phyloP scores from a whole-genome alignment of 73 alveolate genomes.

The Tetrahymena borealis region DNA sequence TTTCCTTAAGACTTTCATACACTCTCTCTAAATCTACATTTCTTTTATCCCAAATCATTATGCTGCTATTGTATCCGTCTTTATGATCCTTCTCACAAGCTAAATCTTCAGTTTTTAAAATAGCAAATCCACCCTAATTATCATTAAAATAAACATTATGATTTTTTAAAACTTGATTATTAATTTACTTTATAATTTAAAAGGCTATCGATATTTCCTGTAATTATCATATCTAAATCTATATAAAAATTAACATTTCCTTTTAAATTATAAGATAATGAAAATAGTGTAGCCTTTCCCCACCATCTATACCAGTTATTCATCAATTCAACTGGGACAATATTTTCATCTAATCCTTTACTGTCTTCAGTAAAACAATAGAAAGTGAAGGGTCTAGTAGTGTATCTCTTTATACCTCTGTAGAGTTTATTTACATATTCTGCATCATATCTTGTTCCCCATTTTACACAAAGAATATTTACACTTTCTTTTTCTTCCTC shows the following conservation, averaged over 20 bases:
- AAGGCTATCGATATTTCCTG: conserved; percentile 52
- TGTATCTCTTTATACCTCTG: conserved; percentile 44
- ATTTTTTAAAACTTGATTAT: not conserved
- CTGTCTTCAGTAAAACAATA: conserved; percentile 66
- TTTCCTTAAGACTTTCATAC: conserved; percentile 18
- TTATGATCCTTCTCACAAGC: conserved; percentile 56
- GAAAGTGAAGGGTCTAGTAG: conserved; percentile 36
- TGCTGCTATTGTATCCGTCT: conserved; percentile 63
- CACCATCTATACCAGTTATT: conserved; percentile 74
- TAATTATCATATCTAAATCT: conserved; percentile 73
- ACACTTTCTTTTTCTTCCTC: not conserved
- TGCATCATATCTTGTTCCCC: conserved; percentile 71
- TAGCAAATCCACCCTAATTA: conserved; percentile 52
- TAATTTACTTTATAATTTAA: not conserved
- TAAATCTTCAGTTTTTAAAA: conserved; percentile 54
- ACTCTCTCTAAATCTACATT: conserved; percentile 45
- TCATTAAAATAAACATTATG: not conserved
- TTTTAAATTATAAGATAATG: conserved; percentile 21
- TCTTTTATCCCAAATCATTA: conserved; percentile 47
- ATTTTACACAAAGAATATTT: conserved; percentile 59
- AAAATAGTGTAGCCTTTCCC: conserved; percentile 64
- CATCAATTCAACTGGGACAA: conserved; percentile 26
- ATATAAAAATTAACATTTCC: conserved; percentile 48
- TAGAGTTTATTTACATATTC: conserved; percentile 66
- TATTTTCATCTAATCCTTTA: conserved; percentile 47